Evolutionary conservation across 257 asterid species (phyloP).

Genomic region (Oldenlandia corymbosa): DNA sequence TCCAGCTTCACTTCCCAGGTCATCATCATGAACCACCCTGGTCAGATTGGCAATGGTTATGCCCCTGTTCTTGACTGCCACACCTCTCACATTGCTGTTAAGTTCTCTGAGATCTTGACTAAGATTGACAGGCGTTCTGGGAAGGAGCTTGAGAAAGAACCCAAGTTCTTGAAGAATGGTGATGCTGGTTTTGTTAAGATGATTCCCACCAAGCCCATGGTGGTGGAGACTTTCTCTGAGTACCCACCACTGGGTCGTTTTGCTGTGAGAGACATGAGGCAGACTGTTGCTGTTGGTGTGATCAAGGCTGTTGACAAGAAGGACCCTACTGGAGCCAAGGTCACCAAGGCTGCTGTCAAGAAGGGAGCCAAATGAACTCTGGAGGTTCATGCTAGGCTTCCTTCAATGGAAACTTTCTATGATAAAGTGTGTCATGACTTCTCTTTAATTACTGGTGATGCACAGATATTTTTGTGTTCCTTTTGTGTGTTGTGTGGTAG

Average conservation of each 20-base stretch:
- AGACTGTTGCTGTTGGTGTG: constrained; percentile 74
- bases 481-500: constrained; percentile 14
- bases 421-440: constrained; percentile 11
- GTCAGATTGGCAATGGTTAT: constrained; percentile 66
- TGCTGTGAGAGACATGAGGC: constrained; percentile 76
- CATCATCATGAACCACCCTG: constrained; percentile 78
- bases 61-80: constrained; percentile 72
- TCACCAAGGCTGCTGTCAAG: constrained; percentile 78
- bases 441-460: constrained; percentile 2
- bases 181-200: constrained; percentile 74
- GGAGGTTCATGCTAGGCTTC: constrained; percentile 6
- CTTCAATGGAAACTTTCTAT: constrained; percentile 1
- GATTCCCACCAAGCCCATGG: constrained; percentile 83
- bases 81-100: constrained; percentile 68
- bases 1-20: constrained; percentile 65
- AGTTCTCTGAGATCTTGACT: constrained; percentile 56
- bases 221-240: constrained; percentile 55
- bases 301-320: constrained; percentile 68
- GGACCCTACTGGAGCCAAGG: constrained; percentile 68
- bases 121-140: constrained; percentile 82
- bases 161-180: constrained; percentile 72
- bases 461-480: constrained; percentile 5
- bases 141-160: constrained; percentile 71
- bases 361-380: constrained; percentile 61
- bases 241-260: constrained; percentile 69